A percentile compares a stretch with the other conserved stretches of the same genome.
Evolutionary conservation across 31 red algal genomes (phyloP).

Genomic region (Endocladia muricata): DNA sequence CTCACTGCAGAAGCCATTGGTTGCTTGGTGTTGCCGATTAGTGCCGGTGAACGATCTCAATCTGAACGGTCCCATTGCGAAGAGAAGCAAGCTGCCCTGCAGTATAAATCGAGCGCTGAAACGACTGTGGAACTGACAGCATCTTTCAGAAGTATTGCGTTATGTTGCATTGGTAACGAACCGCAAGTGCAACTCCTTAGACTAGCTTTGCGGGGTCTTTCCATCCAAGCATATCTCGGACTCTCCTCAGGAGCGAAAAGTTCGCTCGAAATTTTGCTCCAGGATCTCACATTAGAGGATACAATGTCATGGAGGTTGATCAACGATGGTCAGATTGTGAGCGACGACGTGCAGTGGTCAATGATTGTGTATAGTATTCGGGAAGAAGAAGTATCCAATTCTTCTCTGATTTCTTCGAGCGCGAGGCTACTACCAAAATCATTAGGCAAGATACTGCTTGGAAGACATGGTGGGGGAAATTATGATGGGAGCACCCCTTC

Average conservation of each 20-base stretch:
- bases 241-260: neutral
- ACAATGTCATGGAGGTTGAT: conserved; percentile 43
- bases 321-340: neutral
- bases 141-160: conserved; percentile 36
- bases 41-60: neutral
- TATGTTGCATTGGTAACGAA: conserved; percentile 44
- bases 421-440: too few species aligned
- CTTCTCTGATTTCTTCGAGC: too few species aligned
- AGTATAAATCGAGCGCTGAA: neutral
- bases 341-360: conserved; percentile 10
- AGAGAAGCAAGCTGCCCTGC: neutral
- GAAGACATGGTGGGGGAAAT: too few species aligned
- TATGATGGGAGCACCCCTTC: conserved; percentile 34
- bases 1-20: conserved; percentile 3
- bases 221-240: neutral
- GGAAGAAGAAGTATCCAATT: too few species aligned
- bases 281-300: conserved; percentile 49
- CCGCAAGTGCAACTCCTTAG: conserved; percentile 46
- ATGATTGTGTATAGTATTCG: conserved; percentile 3
- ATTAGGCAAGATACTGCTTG: too few species aligned
- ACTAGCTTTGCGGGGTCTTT: conserved; percentile 31
- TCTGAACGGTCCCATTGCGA: neutral
- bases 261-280: conserved; percentile 20
- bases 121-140: neutral
- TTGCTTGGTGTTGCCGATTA: neutral